phyloP scores from a whole-genome alignment of 495 filamentous ascomycete genomes.

The Cladorrhinum samala region DNA sequence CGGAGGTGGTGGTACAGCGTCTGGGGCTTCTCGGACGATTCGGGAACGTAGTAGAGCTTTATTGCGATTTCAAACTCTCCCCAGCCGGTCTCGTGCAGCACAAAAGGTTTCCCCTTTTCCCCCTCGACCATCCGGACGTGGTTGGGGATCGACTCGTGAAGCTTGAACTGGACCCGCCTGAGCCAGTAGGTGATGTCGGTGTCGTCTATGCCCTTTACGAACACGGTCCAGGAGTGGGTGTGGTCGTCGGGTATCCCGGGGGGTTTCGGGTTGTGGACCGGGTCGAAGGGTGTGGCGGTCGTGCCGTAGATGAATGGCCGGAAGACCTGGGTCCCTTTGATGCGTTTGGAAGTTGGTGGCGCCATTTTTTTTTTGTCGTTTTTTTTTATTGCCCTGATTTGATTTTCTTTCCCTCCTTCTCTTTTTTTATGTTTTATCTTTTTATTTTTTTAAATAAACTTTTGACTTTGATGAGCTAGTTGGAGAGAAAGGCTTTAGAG shows the following conservation, averaged over 20 bases:
- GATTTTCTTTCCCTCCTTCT: too few species aligned
- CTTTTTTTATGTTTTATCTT: too few species aligned
- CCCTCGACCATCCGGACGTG: conserved; percentile 64
- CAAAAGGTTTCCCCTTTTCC: conserved; percentile 67
- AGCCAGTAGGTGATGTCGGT: conserved; percentile 92
- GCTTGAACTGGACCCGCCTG: conserved; percentile 94
- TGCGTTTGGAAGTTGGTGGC: conserved; percentile 48
- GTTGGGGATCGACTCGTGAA: conserved; percentile 91
- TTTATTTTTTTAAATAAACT: too few species aligned
- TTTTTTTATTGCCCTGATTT: neutral
- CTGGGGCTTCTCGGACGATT: conserved; percentile 83
- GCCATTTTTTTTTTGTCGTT: conserved; percentile 33
- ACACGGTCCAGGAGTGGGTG: conserved; percentile 93
- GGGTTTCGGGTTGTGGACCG: conserved; percentile 50
- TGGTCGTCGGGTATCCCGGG: conserved; percentile 71
- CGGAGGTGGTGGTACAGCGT: conserved; percentile 86
- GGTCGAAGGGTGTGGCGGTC: conserved; percentile 66
- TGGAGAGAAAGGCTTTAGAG: too few species aligned
- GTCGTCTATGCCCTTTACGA: conserved; percentile 77
- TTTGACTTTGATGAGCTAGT: too few species aligned
- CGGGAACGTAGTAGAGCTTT: conserved; percentile 81
- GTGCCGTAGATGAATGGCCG: conserved; percentile 81
- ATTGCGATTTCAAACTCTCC: conserved; percentile 96
- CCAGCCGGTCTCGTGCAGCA: conserved; percentile 89
- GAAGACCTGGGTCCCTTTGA: conserved; percentile 66